Conservation (phyloP, 2,329 filamentous ascomycete species). For the Sarocladium strictum region DNA sequence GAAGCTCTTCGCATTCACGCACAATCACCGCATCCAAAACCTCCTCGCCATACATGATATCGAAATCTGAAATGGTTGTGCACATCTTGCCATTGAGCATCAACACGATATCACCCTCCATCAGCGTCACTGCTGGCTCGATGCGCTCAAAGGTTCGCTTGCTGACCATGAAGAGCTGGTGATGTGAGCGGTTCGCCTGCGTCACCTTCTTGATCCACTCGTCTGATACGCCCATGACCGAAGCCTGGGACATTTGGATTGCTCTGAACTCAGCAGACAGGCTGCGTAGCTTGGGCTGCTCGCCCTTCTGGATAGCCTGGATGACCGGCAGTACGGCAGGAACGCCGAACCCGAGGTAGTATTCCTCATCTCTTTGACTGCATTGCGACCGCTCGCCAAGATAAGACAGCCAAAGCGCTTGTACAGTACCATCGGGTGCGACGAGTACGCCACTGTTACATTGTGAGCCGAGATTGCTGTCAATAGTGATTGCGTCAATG, state of each 20-base stretch:
- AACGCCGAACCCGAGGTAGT: slow-evolving; percentile 87
- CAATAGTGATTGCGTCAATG: slow-evolving; percentile 92
- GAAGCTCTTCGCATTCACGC: slow-evolving; percentile 74
- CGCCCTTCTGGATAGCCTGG: slow-evolving; percentile 73
- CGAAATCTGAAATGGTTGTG: slow-evolving; percentile 86
- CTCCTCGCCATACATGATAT: slow-evolving; percentile 92
- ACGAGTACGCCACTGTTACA: slow-evolving; percentile 93
- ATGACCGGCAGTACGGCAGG: slow-evolving; percentile 87
- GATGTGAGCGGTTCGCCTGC: slow-evolving; percentile 79
- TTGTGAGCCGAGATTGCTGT: slow-evolving; percentile 83
- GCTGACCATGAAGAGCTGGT: slow-evolving; percentile 97
- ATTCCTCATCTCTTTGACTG: slow-evolving; percentile 86
- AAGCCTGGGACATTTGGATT: slow-evolving; percentile 93
- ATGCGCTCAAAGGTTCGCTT: slow-evolving; percentile 70
- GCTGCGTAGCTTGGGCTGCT: slow-evolving; percentile 78
- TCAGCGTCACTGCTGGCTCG: slow-evolving; percentile 49
- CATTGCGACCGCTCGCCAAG: slow-evolving; percentile 79
- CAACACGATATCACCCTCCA: slow-evolving; percentile 89
- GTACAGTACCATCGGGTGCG: slow-evolving; percentile 82
- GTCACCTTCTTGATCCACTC: slow-evolving; percentile 93
- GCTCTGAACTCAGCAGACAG: slow-evolving; percentile 91
- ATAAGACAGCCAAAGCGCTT: slow-evolving; percentile 95
- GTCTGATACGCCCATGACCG: slow-evolving; percentile 94
- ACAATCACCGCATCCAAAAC: slow-evolving; percentile 79
- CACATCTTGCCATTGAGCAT: slow-evolving; percentile 88